Evolutionary conservation across 352 stramenopile genomes (phyloP).

Genomic region (Pythium coloratum): DNA sequence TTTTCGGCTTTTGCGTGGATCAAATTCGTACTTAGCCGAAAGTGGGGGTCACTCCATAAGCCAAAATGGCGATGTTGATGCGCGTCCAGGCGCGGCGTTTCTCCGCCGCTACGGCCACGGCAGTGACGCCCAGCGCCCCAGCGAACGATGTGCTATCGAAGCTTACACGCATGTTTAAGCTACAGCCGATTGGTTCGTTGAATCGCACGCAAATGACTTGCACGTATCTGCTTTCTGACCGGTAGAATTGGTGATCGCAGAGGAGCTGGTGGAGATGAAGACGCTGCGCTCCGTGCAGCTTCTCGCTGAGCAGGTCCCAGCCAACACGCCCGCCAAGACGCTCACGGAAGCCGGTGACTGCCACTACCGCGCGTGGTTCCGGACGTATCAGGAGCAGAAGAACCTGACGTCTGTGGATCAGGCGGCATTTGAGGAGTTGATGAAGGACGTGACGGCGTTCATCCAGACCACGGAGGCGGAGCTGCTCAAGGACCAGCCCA

Average conservation of each 20-base stretch:
- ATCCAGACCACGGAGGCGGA: slow-evolving; percentile 47
- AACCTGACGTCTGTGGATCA: slow-evolving; percentile 18
- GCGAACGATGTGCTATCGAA: not conserved
- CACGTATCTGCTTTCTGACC: not conserved
- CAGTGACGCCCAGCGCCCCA: not conserved
- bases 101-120: slow-evolving; percentile 7
- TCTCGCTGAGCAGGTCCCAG: slow-evolving; percentile 30
- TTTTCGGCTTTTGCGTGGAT: no score
- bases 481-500: slow-evolving; percentile 35
- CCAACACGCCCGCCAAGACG: slow-evolving; percentile 4
- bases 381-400: slow-evolving; percentile 21
- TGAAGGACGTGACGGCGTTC: slow-evolving; percentile 43
- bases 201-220: not conserved
- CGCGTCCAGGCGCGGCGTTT: slow-evolving; percentile 20
- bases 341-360: slow-evolving; percentile 2
- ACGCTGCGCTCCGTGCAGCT: slow-evolving; percentile 57
- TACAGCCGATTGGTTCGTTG: slow-evolving; percentile 21
- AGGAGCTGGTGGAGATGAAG: slow-evolving; percentile 52
- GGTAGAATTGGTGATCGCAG: slow-evolving; percentile 10
- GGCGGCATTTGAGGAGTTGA: slow-evolving; percentile 45
- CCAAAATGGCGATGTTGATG: slow-evolving; percentile 21
- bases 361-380: slow-evolving; percentile 21
- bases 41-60: not conserved
- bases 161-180: slow-evolving; percentile 19
- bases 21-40: no score